Conservation (phyloP, 2,329 filamentous ascomycete species). For the Fusarium sublunatum region DNA sequence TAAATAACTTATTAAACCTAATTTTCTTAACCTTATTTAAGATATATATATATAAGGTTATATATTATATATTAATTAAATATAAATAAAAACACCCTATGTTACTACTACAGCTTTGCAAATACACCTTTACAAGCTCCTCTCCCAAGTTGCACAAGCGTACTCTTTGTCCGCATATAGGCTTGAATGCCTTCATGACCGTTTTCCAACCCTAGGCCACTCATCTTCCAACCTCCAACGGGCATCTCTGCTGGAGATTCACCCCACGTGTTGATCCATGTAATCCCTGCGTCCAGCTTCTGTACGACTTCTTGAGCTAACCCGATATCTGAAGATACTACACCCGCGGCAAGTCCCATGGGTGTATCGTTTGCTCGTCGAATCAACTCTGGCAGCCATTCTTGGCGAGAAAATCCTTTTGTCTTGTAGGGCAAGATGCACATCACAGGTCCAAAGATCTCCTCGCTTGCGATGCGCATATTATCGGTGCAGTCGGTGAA, state of each 20-base stretch:
- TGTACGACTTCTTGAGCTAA: conserved; percentile 77
- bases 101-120: conserved; percentile 66
- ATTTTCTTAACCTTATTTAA: too few relatives aligned
- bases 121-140: conserved; percentile 75
- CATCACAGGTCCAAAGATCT: conserved; percentile 92
- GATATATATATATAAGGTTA: too few relatives aligned
- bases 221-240: conserved; percentile 92
- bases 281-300: conserved; percentile 83
- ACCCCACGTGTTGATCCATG: conserved; percentile 95
- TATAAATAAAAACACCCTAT: background rate
- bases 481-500: conserved; percentile 87
- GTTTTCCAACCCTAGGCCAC: conserved; percentile 89
- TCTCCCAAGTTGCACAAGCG: conserved; percentile 80
- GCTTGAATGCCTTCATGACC: conserved; percentile 81
- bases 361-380: conserved; percentile 79
- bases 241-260: conserved; percentile 92
- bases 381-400: conserved; percentile 74
- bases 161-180: conserved; percentile 90
- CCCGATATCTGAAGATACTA: conserved; percentile 82
- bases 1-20: too few relatives aligned
- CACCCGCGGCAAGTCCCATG: conserved; percentile 83
- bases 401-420: conserved; percentile 41
- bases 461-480: conserved; percentile 83
- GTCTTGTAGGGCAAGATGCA: conserved; percentile 79
- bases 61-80: too few relatives aligned